These are phyloP conservation scores for Suillus americanus DNA, from an alignment of 768 basidiomycete genomes.

Conservation along the genomic window DNA sequence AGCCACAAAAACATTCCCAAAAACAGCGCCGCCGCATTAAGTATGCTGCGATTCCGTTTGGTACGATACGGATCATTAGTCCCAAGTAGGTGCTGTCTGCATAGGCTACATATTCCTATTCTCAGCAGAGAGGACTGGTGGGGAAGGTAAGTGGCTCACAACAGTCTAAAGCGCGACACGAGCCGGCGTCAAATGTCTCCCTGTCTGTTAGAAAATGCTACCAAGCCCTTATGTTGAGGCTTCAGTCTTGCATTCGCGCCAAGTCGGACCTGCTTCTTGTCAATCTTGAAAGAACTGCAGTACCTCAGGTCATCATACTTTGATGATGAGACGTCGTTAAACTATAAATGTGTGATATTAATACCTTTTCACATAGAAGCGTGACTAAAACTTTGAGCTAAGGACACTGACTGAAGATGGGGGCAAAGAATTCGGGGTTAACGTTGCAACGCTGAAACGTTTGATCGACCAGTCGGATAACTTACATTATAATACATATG, in stretches of 20 bases:
- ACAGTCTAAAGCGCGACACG: not conserved
- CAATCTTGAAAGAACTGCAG: slow-evolving; percentile 16
- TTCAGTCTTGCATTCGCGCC: not conserved
- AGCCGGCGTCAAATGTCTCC: slow-evolving; percentile 1
- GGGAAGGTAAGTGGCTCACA: not conserved
- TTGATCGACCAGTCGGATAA: not conserved
- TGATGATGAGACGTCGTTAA: not conserved
- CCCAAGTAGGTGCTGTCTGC: not conserved
- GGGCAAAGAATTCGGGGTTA: not conserved
- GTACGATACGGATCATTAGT: not conserved
- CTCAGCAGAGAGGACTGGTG: not conserved
- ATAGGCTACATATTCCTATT: not conserved
- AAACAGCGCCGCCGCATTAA: not conserved
- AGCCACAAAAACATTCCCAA: not conserved
- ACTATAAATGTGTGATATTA: not conserved
- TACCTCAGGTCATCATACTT: slow-evolving; percentile 7
- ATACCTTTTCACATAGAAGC: not conserved
- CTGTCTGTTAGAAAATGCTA: slow-evolving; percentile 22
- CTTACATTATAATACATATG: no score
- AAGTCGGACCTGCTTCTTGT: slow-evolving; percentile 5
- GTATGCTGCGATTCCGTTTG: not conserved
- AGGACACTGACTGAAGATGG: not conserved
- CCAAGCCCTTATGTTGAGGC: slow-evolving; percentile 11
- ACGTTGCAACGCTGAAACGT: not conserved
- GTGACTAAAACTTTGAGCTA: not conserved